Conservation (phyloP, 495 filamentous ascomycete genomes). For the Penicillium maclennaniae region DNA sequence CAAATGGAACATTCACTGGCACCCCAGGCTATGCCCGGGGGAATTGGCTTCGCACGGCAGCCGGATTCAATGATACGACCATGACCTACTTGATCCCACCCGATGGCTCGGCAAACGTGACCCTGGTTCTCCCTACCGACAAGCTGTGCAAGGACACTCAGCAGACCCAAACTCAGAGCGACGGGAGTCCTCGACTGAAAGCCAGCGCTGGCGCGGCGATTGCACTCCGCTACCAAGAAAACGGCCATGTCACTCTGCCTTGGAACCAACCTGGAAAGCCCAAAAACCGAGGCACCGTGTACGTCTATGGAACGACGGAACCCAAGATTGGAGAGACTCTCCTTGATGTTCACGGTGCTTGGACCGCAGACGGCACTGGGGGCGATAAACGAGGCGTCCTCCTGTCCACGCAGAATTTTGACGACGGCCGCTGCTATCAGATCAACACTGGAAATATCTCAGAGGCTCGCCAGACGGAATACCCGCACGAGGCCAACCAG, state of each 20-base stretch:
- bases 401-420: slow-evolving; percentile 68
- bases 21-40: slow-evolving; percentile 63
- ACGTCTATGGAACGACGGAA: slow-evolving; percentile 75
- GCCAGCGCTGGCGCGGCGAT: slow-evolving; percentile 65
- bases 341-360: slow-evolving; percentile 63
- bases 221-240: slow-evolving; percentile 75
- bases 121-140: slow-evolving; percentile 22
- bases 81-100: slow-evolving; percentile 56
- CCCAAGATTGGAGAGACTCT: slow-evolving; percentile 59
- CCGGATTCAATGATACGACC: slow-evolving; percentile 45
- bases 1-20: slow-evolving; percentile 72
- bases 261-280: slow-evolving; percentile 58
- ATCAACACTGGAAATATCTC: slow-evolving; percentile 52
- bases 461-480: slow-evolving; percentile 47
- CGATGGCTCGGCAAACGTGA: slow-evolving; percentile 29
- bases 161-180: slow-evolving; percentile 48
- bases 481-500: slow-evolving; percentile 39
- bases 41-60: slow-evolving; percentile 48
- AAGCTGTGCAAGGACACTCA: slow-evolving; percentile 55
- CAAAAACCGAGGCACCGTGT: slow-evolving; percentile 66
- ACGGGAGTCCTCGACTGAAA: slow-evolving; percentile 57
- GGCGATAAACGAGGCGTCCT: slow-evolving; percentile 71
- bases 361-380: slow-evolving; percentile 72
- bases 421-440: slow-evolving; percentile 84
- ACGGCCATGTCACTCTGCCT: slow-evolving; percentile 78